Evolutionary conservation across 2,329 filamentous ascomycete species (phyloP).

Genomic region (Chrysosporium queenslandicum): DNA sequence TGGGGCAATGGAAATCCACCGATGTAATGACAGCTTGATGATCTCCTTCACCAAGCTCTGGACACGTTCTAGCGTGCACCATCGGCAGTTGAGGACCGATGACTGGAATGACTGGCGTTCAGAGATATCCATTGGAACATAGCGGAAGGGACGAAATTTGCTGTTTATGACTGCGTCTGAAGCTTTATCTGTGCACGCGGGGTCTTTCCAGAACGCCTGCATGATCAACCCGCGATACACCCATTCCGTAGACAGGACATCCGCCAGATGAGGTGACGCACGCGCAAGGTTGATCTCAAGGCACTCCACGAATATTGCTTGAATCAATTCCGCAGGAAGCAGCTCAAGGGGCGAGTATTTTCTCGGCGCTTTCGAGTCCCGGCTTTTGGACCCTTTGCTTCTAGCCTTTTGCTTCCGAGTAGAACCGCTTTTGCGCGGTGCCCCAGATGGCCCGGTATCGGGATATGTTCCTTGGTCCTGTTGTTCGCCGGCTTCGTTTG

Average conservation of each 20-base stretch:
- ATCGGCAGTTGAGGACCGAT: slow-evolving; percentile 29
- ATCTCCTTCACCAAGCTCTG: slow-evolving; percentile 28
- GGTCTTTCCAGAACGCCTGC: slow-evolving; percentile 33
- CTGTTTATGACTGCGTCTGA: slow-evolving; percentile 10
- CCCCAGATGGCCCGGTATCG: no score
- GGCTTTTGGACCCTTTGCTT: neutral
- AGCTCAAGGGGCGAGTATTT: slow-evolving; percentile 29
- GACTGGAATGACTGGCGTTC: slow-evolving; percentile 26
- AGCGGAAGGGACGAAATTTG: slow-evolving; percentile 30
- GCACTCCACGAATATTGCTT: slow-evolving; percentile 43
- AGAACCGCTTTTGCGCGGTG: neutral
- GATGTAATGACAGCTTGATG: slow-evolving; percentile 27
- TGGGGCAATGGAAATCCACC: slow-evolving; percentile 24
- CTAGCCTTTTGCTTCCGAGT: neutral
- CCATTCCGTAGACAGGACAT: slow-evolving; percentile 32
- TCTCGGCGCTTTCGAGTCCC: neutral
- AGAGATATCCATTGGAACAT: slow-evolving; percentile 22
- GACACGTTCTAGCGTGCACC: slow-evolving; percentile 33
- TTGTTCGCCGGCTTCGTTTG: no score
- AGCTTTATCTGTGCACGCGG: neutral
- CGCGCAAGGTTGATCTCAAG: slow-evolving; percentile 38
- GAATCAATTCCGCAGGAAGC: slow-evolving; percentile 44
- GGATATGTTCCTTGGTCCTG: no score
- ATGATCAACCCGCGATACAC: slow-evolving; percentile 35
- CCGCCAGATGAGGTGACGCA: slow-evolving; percentile 34